These are phyloP conservation scores for Penicillium freii DNA, from an alignment of 2,329 filamentous ascomycete genomes.

Conservation along the genomic window DNA sequence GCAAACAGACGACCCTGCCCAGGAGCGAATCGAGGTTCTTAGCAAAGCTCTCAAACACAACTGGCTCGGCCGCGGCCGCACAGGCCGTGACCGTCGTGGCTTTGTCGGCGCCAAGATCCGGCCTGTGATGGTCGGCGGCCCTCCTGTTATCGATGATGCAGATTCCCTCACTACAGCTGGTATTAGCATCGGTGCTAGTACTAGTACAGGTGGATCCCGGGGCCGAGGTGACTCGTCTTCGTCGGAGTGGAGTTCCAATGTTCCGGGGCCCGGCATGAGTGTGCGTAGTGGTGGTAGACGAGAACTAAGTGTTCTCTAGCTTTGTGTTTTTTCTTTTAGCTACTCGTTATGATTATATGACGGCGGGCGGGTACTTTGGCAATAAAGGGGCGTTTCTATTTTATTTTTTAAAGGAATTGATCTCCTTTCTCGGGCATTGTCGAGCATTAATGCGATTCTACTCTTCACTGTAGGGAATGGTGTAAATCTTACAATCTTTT, in stretches of 20 bases:
- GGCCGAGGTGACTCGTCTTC: constrained; percentile 24
- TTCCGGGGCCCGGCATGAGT: constrained; percentile 19
- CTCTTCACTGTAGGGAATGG: neutral
- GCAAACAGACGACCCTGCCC: constrained; percentile 67
- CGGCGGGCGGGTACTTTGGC: neutral
- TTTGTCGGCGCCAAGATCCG: constrained; percentile 70
- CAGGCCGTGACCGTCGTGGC: constrained; percentile 81
- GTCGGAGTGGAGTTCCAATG: constrained; percentile 23
- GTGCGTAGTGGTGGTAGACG: constrained; percentile 25
- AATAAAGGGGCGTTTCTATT: constrained; percentile 2
- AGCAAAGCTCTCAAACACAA: constrained; percentile 90
- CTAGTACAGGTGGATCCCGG: constrained; percentile 23
- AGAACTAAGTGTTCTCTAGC: constrained; percentile 33
- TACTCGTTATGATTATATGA: constrained; percentile 15
- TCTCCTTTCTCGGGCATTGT: neutral
- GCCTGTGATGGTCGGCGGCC: constrained; percentile 31
- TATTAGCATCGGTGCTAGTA: constrained; percentile 25
- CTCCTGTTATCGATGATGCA: constrained; percentile 28
- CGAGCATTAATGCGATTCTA: neutral
- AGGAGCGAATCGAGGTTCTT: constrained; percentile 77
- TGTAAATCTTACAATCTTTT: neutral
- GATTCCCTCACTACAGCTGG: constrained; percentile 25
- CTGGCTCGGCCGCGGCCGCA: constrained; percentile 88
- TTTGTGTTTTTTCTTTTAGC: constrained; percentile 8
- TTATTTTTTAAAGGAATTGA: neutral